A percentile compares a stretch with the other conserved stretches of the same genome.
Conservation (phyloP, 169 alveolate species). For the Plasmodium cynomolgi region DNA sequence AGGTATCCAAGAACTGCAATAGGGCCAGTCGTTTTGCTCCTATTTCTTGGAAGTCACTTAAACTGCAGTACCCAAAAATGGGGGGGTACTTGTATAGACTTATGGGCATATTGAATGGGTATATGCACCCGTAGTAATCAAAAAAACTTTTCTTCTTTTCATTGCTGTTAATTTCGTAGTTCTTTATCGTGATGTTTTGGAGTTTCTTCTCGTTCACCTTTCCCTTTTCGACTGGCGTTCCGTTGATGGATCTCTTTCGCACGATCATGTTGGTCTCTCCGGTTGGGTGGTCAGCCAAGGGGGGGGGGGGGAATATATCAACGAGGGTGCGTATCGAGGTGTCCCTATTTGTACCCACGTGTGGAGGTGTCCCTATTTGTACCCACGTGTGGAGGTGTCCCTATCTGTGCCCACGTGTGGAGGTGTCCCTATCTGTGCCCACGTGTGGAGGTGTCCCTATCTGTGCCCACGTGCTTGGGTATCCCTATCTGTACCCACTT, state of each 20-base stretch:
- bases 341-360: neutral
- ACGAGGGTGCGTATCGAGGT: neutral
- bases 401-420: neutral
- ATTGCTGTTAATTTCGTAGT: slow-evolving; percentile 51
- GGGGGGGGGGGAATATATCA: neutral
- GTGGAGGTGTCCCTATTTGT: neutral
- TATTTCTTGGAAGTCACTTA: slow-evolving; percentile 84
- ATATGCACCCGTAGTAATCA: slow-evolving; percentile 58
- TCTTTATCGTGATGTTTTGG: slow-evolving; percentile 60
- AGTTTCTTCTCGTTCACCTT: slow-evolving; percentile 48
- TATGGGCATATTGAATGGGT: slow-evolving; percentile 74
- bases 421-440: neutral
- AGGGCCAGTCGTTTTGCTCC: slow-evolving; percentile 86
- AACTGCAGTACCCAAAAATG: slow-evolving; percentile 81
- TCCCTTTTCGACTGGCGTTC: slow-evolving; percentile 31
- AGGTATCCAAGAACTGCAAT: slow-evolving; percentile 62
- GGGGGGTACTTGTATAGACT: slow-evolving; percentile 83
- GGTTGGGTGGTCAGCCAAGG: neutral
- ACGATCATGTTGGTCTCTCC: slow-evolving; percentile 25
- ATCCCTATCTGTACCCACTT: neutral
- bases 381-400: neutral
- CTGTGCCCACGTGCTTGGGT: neutral
- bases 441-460: neutral
- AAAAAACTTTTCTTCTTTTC: slow-evolving; percentile 20
- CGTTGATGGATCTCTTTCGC: slow-evolving; percentile 48